Conservation (phyloP, 768 basidiomycete genomes). For the Chalciporus piperatus region DNA sequence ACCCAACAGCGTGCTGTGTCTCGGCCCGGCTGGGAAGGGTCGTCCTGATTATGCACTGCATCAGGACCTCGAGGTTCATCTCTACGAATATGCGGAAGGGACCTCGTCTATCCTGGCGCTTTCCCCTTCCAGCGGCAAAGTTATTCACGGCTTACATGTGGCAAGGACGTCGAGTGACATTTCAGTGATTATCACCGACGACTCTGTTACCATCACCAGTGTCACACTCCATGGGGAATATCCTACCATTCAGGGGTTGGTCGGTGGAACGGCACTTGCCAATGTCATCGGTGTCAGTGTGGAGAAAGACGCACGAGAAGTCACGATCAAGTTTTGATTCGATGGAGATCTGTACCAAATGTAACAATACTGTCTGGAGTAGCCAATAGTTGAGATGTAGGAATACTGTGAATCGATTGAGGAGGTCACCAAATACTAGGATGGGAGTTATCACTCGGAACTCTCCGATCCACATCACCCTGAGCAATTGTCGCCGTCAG, state of each 20-base stretch:
- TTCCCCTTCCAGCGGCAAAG: constrained; percentile 5
- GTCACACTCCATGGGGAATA: constrained; percentile 16
- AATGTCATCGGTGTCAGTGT: constrained; percentile 1
- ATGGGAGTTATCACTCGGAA: background rate
- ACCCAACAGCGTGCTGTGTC: constrained; percentile 48
- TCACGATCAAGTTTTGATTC: constrained; percentile 9
- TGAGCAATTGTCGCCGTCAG: no score
- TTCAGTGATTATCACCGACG: constrained; percentile 4
- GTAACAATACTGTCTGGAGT: no score
- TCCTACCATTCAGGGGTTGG: constrained; percentile 3
- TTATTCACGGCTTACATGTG: constrained; percentile 5
- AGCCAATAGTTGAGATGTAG: no score
- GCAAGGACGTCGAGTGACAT: constrained; percentile 12
- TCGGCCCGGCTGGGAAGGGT: constrained; percentile 42
- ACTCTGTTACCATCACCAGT: constrained; percentile 7
- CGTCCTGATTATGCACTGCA: constrained; percentile 40
- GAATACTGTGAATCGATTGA: no score
- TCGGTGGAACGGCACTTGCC: constrained; percentile 8
- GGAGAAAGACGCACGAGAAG: constrained; percentile 3
- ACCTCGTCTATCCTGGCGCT: constrained; percentile 22
- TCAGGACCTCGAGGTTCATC: constrained; percentile 44
- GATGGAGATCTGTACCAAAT: no score
- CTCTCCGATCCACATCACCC: background rate
- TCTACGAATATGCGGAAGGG: constrained; percentile 52
- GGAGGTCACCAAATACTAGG: no score